Evolutionary conservation across 2,329 filamentous ascomycete genomes (phyloP).

Genomic region (Pseudopithomyces chartarum): DNA sequence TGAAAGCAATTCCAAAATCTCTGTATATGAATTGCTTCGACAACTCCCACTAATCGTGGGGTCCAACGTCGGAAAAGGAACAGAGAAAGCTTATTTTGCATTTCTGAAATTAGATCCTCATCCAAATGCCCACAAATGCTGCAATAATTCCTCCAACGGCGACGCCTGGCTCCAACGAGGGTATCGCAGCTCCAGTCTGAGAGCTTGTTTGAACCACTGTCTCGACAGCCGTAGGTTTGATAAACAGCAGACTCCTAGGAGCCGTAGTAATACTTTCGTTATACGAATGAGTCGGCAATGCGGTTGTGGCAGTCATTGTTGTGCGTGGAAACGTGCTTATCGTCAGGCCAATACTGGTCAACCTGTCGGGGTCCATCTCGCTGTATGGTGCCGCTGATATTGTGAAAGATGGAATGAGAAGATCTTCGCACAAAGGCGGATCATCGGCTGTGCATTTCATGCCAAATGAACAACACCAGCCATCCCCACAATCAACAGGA

Average conservation of each 20-base stretch:
- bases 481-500: slow-evolving; percentile 14
- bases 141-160: neutral
- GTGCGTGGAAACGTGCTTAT: slow-evolving; percentile 7
- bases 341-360: slow-evolving; percentile 8
- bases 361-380: neutral
- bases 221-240: neutral
- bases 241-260: neutral
- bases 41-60: no score
- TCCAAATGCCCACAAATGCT: neutral
- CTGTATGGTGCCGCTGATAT: neutral
- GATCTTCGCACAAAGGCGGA: neutral
- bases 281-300: slow-evolving; percentile 14
- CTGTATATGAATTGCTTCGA: no score
- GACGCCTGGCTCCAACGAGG: neutral
- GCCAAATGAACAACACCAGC: slow-evolving; percentile 13
- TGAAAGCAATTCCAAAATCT: no score
- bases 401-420: neutral
- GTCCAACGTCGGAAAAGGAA: no score
- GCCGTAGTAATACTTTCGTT: neutral
- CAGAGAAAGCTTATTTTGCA: neutral
- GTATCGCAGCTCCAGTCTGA: neutral
- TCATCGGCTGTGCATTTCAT: slow-evolving; percentile 10
- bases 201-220: neutral
- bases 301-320: slow-evolving; percentile 10
- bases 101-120: neutral